Evolutionary conservation across 257 asterid genomes (phyloP).

Genomic region (Lithospermum erythrorhizon): DNA sequence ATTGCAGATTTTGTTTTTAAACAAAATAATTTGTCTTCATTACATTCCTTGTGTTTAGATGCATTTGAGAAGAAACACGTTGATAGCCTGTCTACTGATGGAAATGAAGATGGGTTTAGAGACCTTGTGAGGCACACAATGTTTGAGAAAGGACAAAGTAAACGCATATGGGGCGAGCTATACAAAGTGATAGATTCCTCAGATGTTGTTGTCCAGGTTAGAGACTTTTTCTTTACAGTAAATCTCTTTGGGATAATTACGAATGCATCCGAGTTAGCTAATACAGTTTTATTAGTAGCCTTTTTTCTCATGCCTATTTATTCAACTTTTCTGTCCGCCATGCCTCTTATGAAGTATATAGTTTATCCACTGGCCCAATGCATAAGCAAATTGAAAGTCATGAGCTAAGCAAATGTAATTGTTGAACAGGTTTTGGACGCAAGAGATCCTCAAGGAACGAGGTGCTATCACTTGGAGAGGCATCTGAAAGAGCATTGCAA

Average conservation of each 20-base stretch:
- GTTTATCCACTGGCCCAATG: too few relatives aligned
- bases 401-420: background rate
- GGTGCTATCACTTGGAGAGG: conserved; percentile 93
- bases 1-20: background rate
- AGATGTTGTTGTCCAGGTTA: conserved; percentile 90
- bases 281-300: too few relatives aligned
- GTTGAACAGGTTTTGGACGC: conserved; percentile 77
- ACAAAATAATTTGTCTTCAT: background rate
- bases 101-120: conserved; percentile 68
- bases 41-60: conserved; percentile 27
- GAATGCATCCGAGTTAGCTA: background rate
- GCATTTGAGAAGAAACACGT: conserved; percentile 70
- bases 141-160: conserved; percentile 98
- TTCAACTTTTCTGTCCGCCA: too few relatives aligned
- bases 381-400: background rate
- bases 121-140: conserved; percentile 83
- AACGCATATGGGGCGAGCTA: conserved; percentile 99
- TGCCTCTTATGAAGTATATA: too few relatives aligned
- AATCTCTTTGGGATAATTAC: background rate
- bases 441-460: conserved; percentile 93
- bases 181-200: conserved; percentile 98
- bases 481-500: conserved; percentile 87
- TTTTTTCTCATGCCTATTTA: too few relatives aligned
- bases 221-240: background rate
- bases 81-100: conserved; percentile 30